Evolutionary conservation across 345 rosid genomes (phyloP), one percentile per base, ranked within the genome.

Genomic region (Gossypium mustelinum): DNA sequence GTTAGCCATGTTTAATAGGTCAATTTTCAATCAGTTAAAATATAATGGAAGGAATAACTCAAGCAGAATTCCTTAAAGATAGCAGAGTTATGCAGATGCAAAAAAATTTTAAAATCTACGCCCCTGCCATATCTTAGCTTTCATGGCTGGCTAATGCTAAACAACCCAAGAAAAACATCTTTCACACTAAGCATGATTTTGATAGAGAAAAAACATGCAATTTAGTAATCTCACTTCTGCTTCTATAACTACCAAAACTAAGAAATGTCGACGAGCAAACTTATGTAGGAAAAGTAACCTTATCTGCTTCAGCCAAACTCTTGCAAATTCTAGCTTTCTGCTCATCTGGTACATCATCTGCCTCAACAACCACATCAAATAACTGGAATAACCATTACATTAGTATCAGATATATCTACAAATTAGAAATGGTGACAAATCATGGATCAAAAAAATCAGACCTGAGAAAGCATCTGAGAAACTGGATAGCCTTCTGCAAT

Each of bases 401-500:
- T 75, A 76, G 67, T 65, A 67, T 63, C 41, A 43, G 59, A 59
- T 29, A 77, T 11, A 73, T 43, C 45, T 29, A 59, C 60, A 14
- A 22, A 59, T 16, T 41, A 61, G 39, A 29, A 27, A 71, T 29
- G 47, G 41, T 2, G 72, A 74, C 59, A 16, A 73, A 60, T 18
- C 39, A 27, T 14, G 65, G 57, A 56, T 14, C 27, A 73, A 58
- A 73, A 62, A 70, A 72, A 62, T 9, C 16, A 45, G 9, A 93
- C 98, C 93, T 90, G 97, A 75, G 86, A 80, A 81, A 93, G 88
- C 87, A 93, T 81, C 83, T 93, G 94, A 76, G 97, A 88, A 61
- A 87, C 97, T 16, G 98, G 97, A 85, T 88, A 92, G 48, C 98
- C 99, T 78, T 93, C 98, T 27, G 92, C 93, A 67, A 90, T 90